Percentiles rank a stretch among this genome's conserved stretches.
Evolutionary conservation across 176 grass and related monocot species (phyloP).

Genomic region (Melocanna baccifera): DNA sequence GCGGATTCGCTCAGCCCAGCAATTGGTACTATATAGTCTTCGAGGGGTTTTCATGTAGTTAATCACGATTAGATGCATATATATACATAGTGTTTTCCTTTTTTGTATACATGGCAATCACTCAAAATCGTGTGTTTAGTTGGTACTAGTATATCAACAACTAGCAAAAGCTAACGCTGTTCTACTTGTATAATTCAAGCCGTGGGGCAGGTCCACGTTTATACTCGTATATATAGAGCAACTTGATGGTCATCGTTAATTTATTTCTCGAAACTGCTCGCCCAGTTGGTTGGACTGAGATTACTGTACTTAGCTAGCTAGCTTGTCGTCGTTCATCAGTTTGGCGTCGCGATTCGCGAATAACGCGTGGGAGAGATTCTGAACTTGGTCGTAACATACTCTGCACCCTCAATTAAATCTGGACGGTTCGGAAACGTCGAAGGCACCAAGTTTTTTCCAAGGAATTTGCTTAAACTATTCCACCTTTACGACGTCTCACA

Average conservation of each 20-base stretch:
- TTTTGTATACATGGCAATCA: not conserved
- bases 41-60: not conserved
- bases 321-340: not conserved
- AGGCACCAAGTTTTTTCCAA: not conserved
- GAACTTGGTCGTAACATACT: not conserved
- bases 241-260: not conserved
- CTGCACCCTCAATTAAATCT: not conserved
- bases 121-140: too few species aligned
- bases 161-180: not conserved
- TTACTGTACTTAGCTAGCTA: not conserved
- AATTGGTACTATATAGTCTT: not conserved
- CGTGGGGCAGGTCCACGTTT: not conserved
- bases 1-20: not conserved
- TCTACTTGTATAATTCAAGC: not conserved
- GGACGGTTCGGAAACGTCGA: not conserved
- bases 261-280: not conserved
- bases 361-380: not conserved
- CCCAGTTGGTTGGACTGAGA: not conserved
- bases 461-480: too few species aligned
- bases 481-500: too few species aligned
- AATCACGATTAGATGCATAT: not conserved
- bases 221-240: not conserved
- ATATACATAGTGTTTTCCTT: not conserved
- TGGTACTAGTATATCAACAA: too few species aligned
- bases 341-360: not conserved